Base-by-base conservation (phyloP, 2,329 filamentous ascomycete genomes). In the Xylariaceae sp. region DNA sequence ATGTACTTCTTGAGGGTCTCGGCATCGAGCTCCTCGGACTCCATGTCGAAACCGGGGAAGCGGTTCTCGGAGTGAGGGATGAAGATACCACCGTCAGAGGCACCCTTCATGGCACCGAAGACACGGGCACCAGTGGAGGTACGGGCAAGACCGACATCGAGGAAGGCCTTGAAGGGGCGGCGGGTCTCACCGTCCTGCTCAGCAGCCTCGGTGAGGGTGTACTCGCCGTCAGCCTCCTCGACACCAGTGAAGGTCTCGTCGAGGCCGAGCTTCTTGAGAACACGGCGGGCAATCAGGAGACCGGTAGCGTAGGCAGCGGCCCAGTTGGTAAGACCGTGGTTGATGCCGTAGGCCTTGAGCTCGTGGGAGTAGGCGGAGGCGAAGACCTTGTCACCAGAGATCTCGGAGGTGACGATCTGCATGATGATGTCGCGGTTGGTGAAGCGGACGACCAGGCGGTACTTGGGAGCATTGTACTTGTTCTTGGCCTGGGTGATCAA, bases 381-480 rank as follows among this genome's bases (percentile, higher is more conserved):
- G 79, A 97, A 91, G 79, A 99, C 88, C 87, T 97, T 97, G 88
- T 99, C 94, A 75, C 94, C 94, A 70, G 84, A 87, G 82, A 99
- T 89, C 85, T 99, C 94, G 63, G 94, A 95, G 76, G 85, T 89
- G 78, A 99, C 87, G 78, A 99, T 94, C 85, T 99, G 94, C 82
- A 87, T 88, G 82, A 97, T 89, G 84, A 97, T 96, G 86, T 99
- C 93, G 81, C 92, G 91, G 89, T 97, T 96, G 85, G 91, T 95
- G 89, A 96, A 96, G 79, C 94, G 94, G 77, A 99, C 91, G 70
- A 99, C 94, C 76, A 99, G 89, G 76, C 94, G 90, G 89, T 99
- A 97, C 88, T 99, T 99, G 81, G 94, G 94, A 67, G 94, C 89
- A 83, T 96, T 96, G 89, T 97, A 99, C 89, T 99, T 99, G 91